Base-by-base conservation (phyloP, 768 basidiomycete species). In the Leccinum rimulosum region DNA sequence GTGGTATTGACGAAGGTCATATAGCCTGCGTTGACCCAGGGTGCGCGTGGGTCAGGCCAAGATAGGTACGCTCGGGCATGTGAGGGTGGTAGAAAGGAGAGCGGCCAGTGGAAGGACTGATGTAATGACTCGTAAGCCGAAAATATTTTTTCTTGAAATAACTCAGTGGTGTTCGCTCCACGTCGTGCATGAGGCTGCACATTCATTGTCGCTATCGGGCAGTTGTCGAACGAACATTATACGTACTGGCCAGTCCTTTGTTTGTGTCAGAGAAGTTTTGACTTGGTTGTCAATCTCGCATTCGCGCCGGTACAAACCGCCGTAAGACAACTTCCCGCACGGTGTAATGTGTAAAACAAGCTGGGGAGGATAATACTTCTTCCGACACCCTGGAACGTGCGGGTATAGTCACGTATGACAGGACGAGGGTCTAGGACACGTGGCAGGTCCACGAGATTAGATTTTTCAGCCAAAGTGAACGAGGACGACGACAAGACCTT, bases 361-460 rank as follows among this genome's bases (percentile, higher is more conserved):
- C 86, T 3, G 95, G 95, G 0, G 89, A 85, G 5, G 79, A 72
- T 15, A 93, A 77, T 2, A 84, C 68, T 15, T 81, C 74, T 6
- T 71, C 61, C 2, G 84, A 76, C 1, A 88, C 62, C 5, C 84
- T 80, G 4, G 84, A 84, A 31, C 79, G 76, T 0, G 95, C 82
- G 0, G 97, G 97, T 50, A 98, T 97, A 1, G 92, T 95, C 52
- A 99, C 91, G 62, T 98, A 96, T 27, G 89, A 82, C 30, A 98
- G 74, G 51, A 99, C 82, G 4, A 98, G 81, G 0, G 95, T 98
- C 96, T 98, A 57, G 10, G 33, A 10, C 52, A 56, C 10, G 28
- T 38, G 40, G 6, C 25, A 36, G 4, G 33, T 66, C 27, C 45
- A 48, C 59, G 40, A 61, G 59, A 54, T 25, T 50, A 50, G 38